phyloP scores from a whole-genome alignment of 225 moss, liverwort and hornwort genomes.

The Pseudisothecium myosuroides region DNA sequence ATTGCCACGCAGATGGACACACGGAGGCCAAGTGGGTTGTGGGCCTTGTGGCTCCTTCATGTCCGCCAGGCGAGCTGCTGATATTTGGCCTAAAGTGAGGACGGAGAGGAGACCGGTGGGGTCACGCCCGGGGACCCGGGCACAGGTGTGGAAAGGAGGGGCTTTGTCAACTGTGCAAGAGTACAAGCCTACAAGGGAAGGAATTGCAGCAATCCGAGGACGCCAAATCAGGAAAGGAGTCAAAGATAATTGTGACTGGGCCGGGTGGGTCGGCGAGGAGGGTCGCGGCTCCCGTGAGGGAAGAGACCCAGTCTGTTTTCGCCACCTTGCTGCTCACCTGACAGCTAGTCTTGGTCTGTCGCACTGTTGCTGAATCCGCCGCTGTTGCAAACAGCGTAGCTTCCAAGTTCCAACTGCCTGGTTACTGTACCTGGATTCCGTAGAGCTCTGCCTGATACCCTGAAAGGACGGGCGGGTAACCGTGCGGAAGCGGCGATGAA shows the following conservation, averaged over 20 bases:
- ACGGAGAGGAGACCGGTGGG: not conserved
- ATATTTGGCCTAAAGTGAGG: not conserved
- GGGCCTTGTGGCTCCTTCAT: not conserved
- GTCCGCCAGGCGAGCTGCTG: not conserved
- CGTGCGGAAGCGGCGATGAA: not conserved
- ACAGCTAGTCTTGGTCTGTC: too few species aligned
- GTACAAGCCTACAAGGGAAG: too few species aligned
- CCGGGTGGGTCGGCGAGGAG: not conserved
- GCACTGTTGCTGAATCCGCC: not conserved
- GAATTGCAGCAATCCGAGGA: not conserved
- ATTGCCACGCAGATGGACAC: not conserved
- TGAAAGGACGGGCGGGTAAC: not conserved
- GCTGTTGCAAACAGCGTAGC: not conserved
- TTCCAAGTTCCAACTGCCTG: not conserved
- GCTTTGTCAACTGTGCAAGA: not conserved
- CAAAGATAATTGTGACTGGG: not conserved
- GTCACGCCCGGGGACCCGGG: not conserved
- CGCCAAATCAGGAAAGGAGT: not conserved
- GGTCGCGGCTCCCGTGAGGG: not conserved
- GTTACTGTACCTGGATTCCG: not conserved
- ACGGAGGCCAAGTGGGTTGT: not conserved
- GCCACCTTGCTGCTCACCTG: not conserved
- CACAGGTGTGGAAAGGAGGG: not conserved
- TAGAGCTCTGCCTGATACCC: not conserved
- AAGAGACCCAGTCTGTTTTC: not conserved